phyloP scores from a whole-genome alignment of 140 eudicot species.

The Bidens hawaiensis region DNA sequence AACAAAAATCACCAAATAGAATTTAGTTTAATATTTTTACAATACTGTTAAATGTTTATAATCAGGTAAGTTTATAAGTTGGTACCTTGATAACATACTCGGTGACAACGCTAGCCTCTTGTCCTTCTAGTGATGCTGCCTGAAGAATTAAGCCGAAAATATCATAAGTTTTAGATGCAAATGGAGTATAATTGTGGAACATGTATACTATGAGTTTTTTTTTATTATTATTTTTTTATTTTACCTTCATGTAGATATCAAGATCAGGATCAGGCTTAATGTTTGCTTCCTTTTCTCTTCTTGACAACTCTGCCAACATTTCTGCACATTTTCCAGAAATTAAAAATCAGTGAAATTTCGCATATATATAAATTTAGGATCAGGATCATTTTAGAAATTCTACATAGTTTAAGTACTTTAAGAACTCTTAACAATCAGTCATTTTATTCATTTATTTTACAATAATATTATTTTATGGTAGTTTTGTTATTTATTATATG shows the following conservation, averaged over 20 bases:
- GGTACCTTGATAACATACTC: conserved; percentile 69
- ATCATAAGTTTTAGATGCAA: neutral
- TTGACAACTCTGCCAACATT: conserved; percentile 57
- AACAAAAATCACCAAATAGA: conserved; percentile 2
- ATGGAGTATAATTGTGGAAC: neutral
- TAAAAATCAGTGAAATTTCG: no score
- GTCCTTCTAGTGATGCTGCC: conserved; percentile 79
- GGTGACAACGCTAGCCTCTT: conserved; percentile 60
- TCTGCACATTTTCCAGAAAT: conserved; percentile 38
- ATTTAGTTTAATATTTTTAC: conserved; percentile 3
- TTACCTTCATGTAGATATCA: conserved; percentile 77
- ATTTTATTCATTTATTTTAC: no score
- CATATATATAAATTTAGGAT: no score
- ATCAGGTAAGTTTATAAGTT: conserved; percentile 3
- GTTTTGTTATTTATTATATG: no score
- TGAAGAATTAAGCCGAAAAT: conserved; percentile 17
- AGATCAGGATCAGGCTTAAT: conserved; percentile 74
- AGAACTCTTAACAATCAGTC: no score
- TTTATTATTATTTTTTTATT: neutral
- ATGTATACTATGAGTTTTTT: neutral
- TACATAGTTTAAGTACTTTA: no score
- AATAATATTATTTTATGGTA: no score
- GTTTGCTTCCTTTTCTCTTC: conserved; percentile 70
- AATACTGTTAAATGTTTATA: conserved; percentile 1
- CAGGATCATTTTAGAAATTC: no score